Conservation (phyloP, 176 grass and related monocot species). For the Oryza nivara region DNA sequence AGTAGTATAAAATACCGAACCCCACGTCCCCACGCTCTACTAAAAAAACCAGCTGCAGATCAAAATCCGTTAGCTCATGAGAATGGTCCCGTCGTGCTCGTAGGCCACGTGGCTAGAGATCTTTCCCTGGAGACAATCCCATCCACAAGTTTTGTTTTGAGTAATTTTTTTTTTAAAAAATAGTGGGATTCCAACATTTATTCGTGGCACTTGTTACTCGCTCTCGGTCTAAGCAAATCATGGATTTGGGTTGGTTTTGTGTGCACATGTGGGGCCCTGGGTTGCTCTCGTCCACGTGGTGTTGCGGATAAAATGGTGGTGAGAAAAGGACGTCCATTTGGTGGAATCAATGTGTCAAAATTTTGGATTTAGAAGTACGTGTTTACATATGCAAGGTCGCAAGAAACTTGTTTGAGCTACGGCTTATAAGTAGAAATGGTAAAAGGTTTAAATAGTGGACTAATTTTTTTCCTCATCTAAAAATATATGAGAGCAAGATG, state of each 20-base stretch:
- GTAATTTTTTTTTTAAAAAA: no score
- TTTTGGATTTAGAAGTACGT: neutral
- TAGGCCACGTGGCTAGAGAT: neutral
- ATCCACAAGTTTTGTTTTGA: slow-evolving; percentile 1
- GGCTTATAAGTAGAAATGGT: no score
- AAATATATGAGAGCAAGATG: no score
- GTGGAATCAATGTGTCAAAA: neutral
- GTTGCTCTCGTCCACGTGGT: slow-evolving; percentile 21
- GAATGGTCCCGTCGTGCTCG: neutral
- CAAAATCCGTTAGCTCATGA: slow-evolving; percentile 30
- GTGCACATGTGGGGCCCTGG: neutral
- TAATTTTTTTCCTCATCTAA: no score
- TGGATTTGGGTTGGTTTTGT: neutral
- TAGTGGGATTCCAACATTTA: neutral
- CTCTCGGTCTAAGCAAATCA: no score
- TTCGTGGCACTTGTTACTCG: neutral
- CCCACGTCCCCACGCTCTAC: neutral
- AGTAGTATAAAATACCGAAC: no score
- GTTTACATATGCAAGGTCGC: no score
- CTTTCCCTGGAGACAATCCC: neutral
- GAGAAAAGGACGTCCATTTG: neutral
- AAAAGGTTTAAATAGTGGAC: no score
- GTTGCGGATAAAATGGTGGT: neutral
- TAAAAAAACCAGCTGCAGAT: slow-evolving; percentile 18
- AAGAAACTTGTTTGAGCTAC: no score